Base-by-base conservation (phyloP, 1,284 basidiomycete species). In the Hemileia vastatrix region DNA sequence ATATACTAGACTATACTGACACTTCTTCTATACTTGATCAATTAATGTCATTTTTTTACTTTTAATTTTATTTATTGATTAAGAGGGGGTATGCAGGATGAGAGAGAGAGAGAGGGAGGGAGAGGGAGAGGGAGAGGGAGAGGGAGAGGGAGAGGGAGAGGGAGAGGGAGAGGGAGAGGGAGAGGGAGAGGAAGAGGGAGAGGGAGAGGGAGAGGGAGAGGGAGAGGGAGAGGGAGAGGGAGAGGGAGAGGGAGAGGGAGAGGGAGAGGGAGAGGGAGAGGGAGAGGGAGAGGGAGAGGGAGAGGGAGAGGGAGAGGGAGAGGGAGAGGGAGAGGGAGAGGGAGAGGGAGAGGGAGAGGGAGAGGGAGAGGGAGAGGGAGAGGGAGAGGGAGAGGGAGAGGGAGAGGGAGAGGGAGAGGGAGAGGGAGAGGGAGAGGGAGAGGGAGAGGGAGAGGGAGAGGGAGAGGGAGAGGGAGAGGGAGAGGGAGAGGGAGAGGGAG, bases 221-320 rank as follows among this genome's bases (percentile, higher is more conserved):
- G 21, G 9, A 51, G 9, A 15, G 33, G 4, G 4, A 8, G n/a
- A 43, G n/a, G 9, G 40, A 43, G 40, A 8, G 8, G 40, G 40
- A 43, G n/a, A n/a, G 40, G n/a, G 8, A 43, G n/a, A 43, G 40
- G 40, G n/a, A 43, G 9, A 43, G 40, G n/a, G 40, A 8, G 40
- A 43, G 40, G 40, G 40, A 43, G 40, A 43, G n/a, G 40, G n/a
- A n/a, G 9, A 8, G 40, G n/a, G 40, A 43, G 40, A n/a, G 40
- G n/a, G n/a, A 43, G 40, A 8, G 40, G 8, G 8, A 8, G 40
- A 43, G 9, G 8, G 40, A n/a, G 85, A 87, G 68, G 87, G 85
- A n/a, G n/a, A n/a, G n/a, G n/a, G n/a, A n/a, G n/a, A n/a, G n/a
- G n/a, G n/a, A n/a, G n/a, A n/a, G n/a, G n/a, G n/a, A n/a, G n/a